Evolutionary conservation across 495 filamentous ascomycete genomes (phyloP), one percentile per base, ranked within the genome.

Genomic region (Daldinia decipiens): DNA sequence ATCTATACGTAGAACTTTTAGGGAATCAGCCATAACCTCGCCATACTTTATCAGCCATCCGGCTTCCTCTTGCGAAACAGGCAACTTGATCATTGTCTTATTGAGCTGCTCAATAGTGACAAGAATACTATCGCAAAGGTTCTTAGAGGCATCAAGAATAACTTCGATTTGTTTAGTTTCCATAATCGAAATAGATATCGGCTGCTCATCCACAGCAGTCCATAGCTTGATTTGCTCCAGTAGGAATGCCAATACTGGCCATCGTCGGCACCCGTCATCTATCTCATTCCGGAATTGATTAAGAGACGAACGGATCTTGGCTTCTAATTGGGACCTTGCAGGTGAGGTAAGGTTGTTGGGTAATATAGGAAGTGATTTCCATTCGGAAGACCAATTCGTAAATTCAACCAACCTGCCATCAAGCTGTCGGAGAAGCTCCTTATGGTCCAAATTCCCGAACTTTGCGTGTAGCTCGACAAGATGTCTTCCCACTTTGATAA

Each of bases 21-120:
- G 74, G 19, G 82, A 81, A 2, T 82, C 81, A 26, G 82, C 77
- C 59, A 92, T 84, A 53, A 82, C 81, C 15, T 85, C 83, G 53
- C 89, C 87, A 68, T 88, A 86, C 21, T 82, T 83, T 2, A 88
- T 76, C 40, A 95, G 73, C 85, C 91, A 91, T n/a, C 83, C 82
- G 5, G 79, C 74, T 26, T 91, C 89, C 24, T 90, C 87, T 21
- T 84, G 77, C 2, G 86, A 86, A 17, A 77, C 65, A 7, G 90
- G 86, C 1, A 87, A 79, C 1, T 66, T 70, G 31, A 71, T 56
- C 13, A 77, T 73, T 1, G 76, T 68, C 56, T 87, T 87, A 56
- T 87, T 87, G 72, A 93, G 84, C 67, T 88, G 86, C 67, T 97
- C 92, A 12, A 94, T 82, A 26, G 90, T 88, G 45, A 93, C 88